Conservation (phyloP, 2,329 filamentous ascomycete genomes). For the Xylariaceae sp. region DNA sequence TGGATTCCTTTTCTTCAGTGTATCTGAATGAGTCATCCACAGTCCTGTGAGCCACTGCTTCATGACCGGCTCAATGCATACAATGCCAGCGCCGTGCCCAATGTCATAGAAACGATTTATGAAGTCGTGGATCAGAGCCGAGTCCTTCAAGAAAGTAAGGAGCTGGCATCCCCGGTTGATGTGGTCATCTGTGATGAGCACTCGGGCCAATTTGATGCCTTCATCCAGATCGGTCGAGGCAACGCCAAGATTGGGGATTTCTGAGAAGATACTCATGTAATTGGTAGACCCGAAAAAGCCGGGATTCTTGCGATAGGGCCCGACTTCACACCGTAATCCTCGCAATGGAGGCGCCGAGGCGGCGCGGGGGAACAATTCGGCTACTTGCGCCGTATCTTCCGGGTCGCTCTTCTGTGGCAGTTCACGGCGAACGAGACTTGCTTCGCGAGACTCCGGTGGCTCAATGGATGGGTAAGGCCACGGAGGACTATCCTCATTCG, state of each 20-base stretch:
- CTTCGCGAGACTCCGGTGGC: conserved; percentile 6
- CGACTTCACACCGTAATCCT: conserved; percentile 17
- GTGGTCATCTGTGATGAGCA: conserved; percentile 30
- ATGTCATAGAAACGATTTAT: conserved; percentile 30
- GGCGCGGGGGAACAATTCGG: conserved; percentile 24
- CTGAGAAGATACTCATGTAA: conserved; percentile 31
- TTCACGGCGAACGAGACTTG: conserved; percentile 4
- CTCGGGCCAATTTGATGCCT: conserved; percentile 21
- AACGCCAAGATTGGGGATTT: conserved; percentile 30
- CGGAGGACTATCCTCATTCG: conserved; percentile 16
- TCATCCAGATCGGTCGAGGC: conserved; percentile 23
- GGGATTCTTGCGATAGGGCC: conserved; percentile 22
- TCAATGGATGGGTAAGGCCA: conserved; percentile 23
- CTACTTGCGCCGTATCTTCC: conserved; percentile 13
- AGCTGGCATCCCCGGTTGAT: conserved; percentile 32
- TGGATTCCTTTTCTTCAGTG: conserved; percentile 31
- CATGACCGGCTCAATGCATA: conserved; percentile 31
- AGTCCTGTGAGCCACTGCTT: conserved; percentile 33
- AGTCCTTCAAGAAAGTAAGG: conserved; percentile 33
- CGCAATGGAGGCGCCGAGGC: conserved; percentile 33
- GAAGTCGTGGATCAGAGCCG: conserved; percentile 29
- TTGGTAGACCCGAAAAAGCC: conserved; percentile 34
- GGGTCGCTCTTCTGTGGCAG: conserved; percentile 1
- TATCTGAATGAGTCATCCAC: conserved; percentile 26
- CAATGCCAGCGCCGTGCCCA: conserved; percentile 25